These are phyloP conservation scores for Phytophthora crassamura DNA, from an alignment of 352 stramenopile genomes.

Conservation along the genomic window DNA sequence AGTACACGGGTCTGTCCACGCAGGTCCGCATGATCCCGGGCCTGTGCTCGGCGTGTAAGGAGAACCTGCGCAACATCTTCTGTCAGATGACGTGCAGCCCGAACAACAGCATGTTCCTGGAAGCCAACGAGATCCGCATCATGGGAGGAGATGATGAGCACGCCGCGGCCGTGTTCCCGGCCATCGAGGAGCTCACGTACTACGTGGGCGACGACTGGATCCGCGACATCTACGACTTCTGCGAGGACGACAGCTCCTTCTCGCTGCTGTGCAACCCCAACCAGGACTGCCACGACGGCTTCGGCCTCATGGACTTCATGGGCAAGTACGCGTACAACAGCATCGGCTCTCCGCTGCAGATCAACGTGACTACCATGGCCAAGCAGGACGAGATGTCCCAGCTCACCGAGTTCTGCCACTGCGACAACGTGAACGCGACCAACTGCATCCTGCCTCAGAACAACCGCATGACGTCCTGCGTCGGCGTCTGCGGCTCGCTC, in stretches of 20 bases:
- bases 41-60: constrained; percentile 63
- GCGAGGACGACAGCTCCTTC: constrained; percentile 62
- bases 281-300: constrained; percentile 58
- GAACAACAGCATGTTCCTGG: constrained; percentile 70
- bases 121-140: constrained; percentile 60
- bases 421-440: constrained; percentile 45
- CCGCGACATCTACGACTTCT: constrained; percentile 73
- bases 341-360: constrained; percentile 68
- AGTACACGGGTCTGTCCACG: constrained; percentile 62
- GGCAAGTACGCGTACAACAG: constrained; percentile 67
- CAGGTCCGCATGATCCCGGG: constrained; percentile 70
- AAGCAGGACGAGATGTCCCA: constrained; percentile 32
- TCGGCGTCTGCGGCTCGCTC: constrained; percentile 56
- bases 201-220: constrained; percentile 72
- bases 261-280: constrained; percentile 64
- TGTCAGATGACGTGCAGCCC: constrained; percentile 72
- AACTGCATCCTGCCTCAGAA: constrained; percentile 63
- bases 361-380: constrained; percentile 64
- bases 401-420: constrained; percentile 51
- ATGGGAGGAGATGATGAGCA: constrained; percentile 55
- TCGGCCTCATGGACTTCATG: constrained; percentile 66
- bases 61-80: constrained; percentile 72
- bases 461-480: constrained; percentile 52
- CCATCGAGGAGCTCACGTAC: constrained; percentile 63
- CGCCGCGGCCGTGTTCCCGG: constrained; percentile 46